Conservation (phyloP, 352 stramenopile species). For the Globisporangium uncinulatum region DNA sequence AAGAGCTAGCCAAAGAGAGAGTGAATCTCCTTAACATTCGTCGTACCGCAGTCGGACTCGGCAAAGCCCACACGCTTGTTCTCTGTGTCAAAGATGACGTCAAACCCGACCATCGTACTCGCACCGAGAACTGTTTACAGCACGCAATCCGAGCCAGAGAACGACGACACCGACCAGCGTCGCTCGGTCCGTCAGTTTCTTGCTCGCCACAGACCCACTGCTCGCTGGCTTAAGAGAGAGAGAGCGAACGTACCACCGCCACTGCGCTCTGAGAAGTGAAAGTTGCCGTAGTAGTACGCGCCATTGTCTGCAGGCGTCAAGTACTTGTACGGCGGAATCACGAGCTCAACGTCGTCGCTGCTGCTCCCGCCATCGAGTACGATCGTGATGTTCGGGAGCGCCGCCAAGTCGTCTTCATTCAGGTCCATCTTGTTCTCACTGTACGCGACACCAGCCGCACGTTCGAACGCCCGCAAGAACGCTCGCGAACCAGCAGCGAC, state of each 20-base stretch:
- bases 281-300: conserved; percentile 57
- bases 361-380: conserved; percentile 45
- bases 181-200: not conserved
- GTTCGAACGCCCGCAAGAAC: conserved; percentile 51
- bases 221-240: too few species aligned
- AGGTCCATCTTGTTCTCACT: conserved; percentile 54
- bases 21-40: not conserved
- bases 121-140: conserved; percentile 54
- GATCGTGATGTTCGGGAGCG: conserved; percentile 62
- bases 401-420: conserved; percentile 25
- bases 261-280: conserved; percentile 77
- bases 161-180: conserved; percentile 1
- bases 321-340: conserved; percentile 63
- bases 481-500: conserved; percentile 29
- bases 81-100: conserved; percentile 84
- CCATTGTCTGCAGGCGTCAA: conserved; percentile 43
- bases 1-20: not conserved
- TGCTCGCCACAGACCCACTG: too few species aligned
- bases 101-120: conserved; percentile 72
- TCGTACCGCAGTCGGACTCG: conserved; percentile 53
- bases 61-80: conserved; percentile 76
- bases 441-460: conserved; percentile 41
- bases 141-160: not conserved
- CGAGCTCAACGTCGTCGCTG: conserved; percentile 47
- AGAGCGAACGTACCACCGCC: conserved; percentile 46